Base-by-base conservation (phyloP, 371 early-diverging fungal genomes). In the Paraphysoderma sedebokerense region DNA sequence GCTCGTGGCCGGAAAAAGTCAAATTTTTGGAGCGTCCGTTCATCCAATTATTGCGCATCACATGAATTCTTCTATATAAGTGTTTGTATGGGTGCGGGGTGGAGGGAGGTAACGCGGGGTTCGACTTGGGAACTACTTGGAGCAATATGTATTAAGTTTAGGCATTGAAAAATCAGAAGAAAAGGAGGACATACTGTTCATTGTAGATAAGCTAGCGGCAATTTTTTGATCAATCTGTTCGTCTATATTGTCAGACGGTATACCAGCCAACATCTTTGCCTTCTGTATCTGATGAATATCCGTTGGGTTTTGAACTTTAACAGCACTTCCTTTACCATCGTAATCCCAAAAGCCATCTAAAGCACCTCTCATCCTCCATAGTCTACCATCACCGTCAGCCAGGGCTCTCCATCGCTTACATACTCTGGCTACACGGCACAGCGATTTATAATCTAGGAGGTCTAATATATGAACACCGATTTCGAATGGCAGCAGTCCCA, bases 41-140 rank as follows among this genome's bases (percentile, higher is more conserved):
- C 31, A 66, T 52, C 96, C 96, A 95, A 58, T 87, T 85, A 49
- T 75, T 79, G 24, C 76, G 76, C 19, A 85, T 67, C 23, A 63
- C 58, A 66, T 82, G 77, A 53, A 80, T 79, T 32, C 80, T 66
- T 32, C 73, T 72, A 60, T 81, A 88, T 27, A 77, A 61, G 8
- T 63, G 68, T 62, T 91, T 91, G 74, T 79, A 85, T 7, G 77
- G 69, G 49, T 79, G 65, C 0, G 52, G 60, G 0, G 68, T 61
- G 3, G 62, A 53, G 4, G 55, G 58, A 5, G 42, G 22, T 41
- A 58, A 53, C n/a, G 59, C 60, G 17, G 57, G 57, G 39, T 49
- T 50, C 5, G 48, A 36, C 15, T 48, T 56, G 42, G 17, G 31
- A 23, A 1, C 12, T 41, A 41, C 13, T 12, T 41, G 17, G 11